Conservation (phyloP, 192 early-diverging fungal species). For the Thoreauomyces humboldtii region DNA sequence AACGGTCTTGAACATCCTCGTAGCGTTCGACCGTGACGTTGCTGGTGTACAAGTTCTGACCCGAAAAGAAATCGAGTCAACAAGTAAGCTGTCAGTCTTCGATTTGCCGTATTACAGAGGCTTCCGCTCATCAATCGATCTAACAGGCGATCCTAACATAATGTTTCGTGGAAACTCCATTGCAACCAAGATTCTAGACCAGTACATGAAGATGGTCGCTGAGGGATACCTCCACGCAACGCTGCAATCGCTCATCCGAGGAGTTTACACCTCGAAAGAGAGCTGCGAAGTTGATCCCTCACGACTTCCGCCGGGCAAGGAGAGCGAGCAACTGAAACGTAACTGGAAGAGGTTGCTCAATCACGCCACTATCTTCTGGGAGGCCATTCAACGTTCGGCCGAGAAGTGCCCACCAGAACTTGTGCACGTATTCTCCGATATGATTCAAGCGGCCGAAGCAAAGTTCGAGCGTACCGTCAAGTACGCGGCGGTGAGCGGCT, state of each 20-base stretch:
- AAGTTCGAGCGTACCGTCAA: slow-evolving; percentile 15
- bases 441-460: slow-evolving; percentile 5
- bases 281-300: slow-evolving; percentile 30
- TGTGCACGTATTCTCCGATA: slow-evolving; percentile 18
- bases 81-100: slow-evolving; percentile 5
- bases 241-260: slow-evolving; percentile 26
- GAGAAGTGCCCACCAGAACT: slow-evolving; percentile 40
- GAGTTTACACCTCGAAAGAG: slow-evolving; percentile 31
- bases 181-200: slow-evolving; percentile 55
- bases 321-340: slow-evolving; percentile 35
- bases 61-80: slow-evolving; percentile 29
- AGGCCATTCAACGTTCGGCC: slow-evolving; percentile 35
- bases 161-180: slow-evolving; percentile 58
- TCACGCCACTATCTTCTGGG: slow-evolving; percentile 43
- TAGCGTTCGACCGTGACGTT: slow-evolving; percentile 41
- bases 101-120: not conserved
- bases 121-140: not conserved
- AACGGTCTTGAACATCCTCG: slow-evolving; percentile 34
- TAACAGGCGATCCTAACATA: slow-evolving; percentile 50
- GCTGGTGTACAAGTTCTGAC: slow-evolving; percentile 29
- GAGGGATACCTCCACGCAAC: slow-evolving; percentile 47
- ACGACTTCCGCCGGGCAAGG: slow-evolving; percentile 20
- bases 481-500: slow-evolving; percentile 52
- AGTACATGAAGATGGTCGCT: slow-evolving; percentile 57
- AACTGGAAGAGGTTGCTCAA: slow-evolving; percentile 39